Evolutionary conservation across 2,329 filamentous ascomycete species (phyloP).

Genomic region (Aspergillus pseudonomiae): DNA sequence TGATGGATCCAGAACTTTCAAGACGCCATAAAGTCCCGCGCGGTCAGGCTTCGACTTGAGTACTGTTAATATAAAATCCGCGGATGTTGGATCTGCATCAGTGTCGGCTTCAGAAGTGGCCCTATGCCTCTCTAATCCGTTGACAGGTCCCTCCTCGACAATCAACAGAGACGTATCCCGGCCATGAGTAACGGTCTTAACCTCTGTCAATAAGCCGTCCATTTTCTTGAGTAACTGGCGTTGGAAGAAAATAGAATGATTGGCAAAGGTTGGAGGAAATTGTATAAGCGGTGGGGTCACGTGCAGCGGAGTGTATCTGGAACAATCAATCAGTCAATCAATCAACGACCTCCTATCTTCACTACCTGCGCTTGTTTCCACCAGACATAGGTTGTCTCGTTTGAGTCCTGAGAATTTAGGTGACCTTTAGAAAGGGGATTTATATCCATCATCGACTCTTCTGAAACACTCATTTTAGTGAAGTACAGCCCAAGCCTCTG

Average conservation of each 20-base stretch:
- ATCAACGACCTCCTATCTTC: constrained; percentile 10
- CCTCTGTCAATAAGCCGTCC: constrained; percentile 43
- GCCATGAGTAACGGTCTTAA: constrained; percentile 39
- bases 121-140: constrained; percentile 15
- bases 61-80: constrained; percentile 37
- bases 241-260: constrained; percentile 6
- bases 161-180: constrained; percentile 22
- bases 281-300: constrained; percentile 29
- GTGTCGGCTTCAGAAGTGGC: constrained; percentile 14
- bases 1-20: constrained; percentile 41
- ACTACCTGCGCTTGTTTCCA: background rate
- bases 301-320: constrained; percentile 27
- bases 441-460: background rate
- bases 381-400: background rate
- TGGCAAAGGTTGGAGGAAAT: constrained; percentile 20
- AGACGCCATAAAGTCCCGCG: constrained; percentile 32
- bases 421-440: background rate
- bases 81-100: constrained; percentile 27
- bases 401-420: background rate
- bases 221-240: constrained; percentile 27
- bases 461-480: background rate
- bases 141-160: constrained; percentile 16
- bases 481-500: background rate
- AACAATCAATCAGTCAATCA: constrained; percentile 14
- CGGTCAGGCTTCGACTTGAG: constrained; percentile 45